Percentiles rank a stretch among this genome's conserved stretches.
phyloP scores from a whole-genome alignment of 75 land plant genomes.

The Cryptomeria japonica region DNA sequence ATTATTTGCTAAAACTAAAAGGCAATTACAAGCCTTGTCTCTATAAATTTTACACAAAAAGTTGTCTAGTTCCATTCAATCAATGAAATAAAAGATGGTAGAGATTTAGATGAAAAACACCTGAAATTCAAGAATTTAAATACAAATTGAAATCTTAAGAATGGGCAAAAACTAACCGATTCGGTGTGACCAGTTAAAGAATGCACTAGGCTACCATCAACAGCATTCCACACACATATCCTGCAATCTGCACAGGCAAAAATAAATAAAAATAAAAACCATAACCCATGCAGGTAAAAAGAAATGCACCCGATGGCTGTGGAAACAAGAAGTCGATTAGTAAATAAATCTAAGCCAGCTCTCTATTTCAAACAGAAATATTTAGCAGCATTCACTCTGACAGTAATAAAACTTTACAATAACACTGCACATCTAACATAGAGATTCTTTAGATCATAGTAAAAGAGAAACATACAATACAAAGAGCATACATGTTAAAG shows the following conservation, averaged over 20 bases:
- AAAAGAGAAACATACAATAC: background rate
- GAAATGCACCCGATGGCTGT: background rate
- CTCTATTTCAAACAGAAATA: background rate
- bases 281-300: background rate
- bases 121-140: background rate
- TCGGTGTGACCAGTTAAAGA: conserved; percentile 89
- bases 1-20: background rate
- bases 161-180: conserved; percentile 58
- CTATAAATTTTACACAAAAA: too few species aligned
- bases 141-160: background rate
- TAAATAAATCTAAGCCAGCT: background rate
- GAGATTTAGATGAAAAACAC: background rate
- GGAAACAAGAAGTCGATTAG: background rate
- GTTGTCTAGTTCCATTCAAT: background rate
- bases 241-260: conserved; percentile 74
- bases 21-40: background rate
- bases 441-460: background rate
- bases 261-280: background rate
- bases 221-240: conserved; percentile 99
- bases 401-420: background rate
- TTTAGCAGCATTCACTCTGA: background rate
- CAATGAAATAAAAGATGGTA: background rate
- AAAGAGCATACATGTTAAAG: background rate
- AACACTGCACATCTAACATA: background rate
- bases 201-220: conserved; percentile 96